Percentiles rank a stretch among this genome's conserved stretches.
Evolutionary conservation across 1,284 basidiomycete species (phyloP).

Genomic region (Wallemia mellicola): DNA sequence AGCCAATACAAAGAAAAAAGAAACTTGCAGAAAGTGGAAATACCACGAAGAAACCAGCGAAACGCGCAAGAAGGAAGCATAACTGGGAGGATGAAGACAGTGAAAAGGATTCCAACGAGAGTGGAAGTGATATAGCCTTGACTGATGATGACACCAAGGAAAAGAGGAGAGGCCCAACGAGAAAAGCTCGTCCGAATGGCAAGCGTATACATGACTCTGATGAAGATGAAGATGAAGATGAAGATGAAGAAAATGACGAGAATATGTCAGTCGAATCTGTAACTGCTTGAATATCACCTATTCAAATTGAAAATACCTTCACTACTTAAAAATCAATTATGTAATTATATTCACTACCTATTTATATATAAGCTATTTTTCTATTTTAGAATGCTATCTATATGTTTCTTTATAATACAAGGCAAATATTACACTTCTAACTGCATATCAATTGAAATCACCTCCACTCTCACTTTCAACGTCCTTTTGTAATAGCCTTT

Average conservation of each 20-base stretch:
- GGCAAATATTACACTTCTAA: neutral
- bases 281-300: neutral
- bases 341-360: too few species aligned
- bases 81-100: neutral
- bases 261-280: too few species aligned
- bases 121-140: neutral
- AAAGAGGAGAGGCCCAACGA: neutral
- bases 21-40: neutral
- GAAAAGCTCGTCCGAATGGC: neutral
- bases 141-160: neutral
- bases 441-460: too few species aligned
- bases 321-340: too few species aligned
- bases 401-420: neutral
- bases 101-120: neutral
- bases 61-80: neutral
- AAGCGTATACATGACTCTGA: neutral
- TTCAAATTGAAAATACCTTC: neutral
- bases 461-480: too few species aligned
- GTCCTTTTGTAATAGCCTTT: neutral
- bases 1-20: conserved; percentile 3
- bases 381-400: neutral
- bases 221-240: neutral
- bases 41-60: neutral
- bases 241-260: neutral
- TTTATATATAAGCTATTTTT: neutral